Base-by-base conservation (phyloP, 2,329 filamentous ascomycete species). In the Pseudogymnoascus sp. region DNA sequence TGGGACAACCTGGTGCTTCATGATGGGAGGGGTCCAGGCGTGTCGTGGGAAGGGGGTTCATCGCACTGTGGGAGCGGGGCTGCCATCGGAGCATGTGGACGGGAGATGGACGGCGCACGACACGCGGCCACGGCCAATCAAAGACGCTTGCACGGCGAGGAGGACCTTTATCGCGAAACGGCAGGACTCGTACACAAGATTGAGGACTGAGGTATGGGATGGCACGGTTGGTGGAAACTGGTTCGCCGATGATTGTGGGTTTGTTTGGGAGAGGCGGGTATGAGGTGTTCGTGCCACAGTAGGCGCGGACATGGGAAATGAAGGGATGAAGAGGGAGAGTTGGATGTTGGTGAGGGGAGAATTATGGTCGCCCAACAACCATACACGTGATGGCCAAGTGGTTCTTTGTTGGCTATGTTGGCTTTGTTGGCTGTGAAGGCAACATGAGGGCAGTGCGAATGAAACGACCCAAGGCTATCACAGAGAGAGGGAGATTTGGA, bases 1-100 rank as follows among this genome's bases (percentile, higher is more conserved):
- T 56, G 29, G 50, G 50, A 56, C 50, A 56, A 29, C 50, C 50
- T 56, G n/a, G 29, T 56, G 50, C 50, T 56, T 56, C 50, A 56
- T 56, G 26, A 56, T 56, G 50, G 50, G 50, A 56, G 50, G 50
- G 50, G 29, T 33, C 4, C 4, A 13, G 9, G 46, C 13, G 23
- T 2, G n/a, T 50, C 21, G 3, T 50, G 44, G 15, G 44, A 17
- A 17, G 50, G 50, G 15, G n/a, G 50, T 33, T 56, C 29, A 33
- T 56, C 50, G 50, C 7, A 33, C 21, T 33, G 4, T 56, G n/a
- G 17, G 29, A 4, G 50, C 33, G 29, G 15, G 29, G n/a, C 29
- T 7, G 50, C 2, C 50, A 56, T 21, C 3, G 50, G 15, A 9
- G 10, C n/a, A 26, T 2, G 2, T 17, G n/a, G n/a, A 31, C 26